Evolutionary conservation across 768 basidiomycete species (phyloP), one percentile per base, ranked within the genome.

Genomic region (Kwoniella mangroviensis): DNA sequence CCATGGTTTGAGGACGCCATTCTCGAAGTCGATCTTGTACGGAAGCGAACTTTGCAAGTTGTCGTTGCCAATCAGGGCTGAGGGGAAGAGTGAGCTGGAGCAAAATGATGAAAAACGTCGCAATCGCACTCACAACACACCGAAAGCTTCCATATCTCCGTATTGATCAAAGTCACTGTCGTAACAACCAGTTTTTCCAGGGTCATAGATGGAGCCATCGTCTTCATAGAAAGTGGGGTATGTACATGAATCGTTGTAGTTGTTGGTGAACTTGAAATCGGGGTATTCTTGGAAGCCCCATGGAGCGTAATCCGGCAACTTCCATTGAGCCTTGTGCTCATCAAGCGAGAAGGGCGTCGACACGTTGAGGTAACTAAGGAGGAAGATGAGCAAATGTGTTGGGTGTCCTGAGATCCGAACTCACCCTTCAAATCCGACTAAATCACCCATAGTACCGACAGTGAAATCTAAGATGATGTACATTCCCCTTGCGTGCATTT

Each of bases 141-240:
- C 94, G 80, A 96, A 96, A 72, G 94, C 94, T 83, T 97, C 94
- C 89, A 93, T 93, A 84, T 97, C 94, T 72, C 94, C 94, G 75
- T 91, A 97, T 70, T 96, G 94, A 83, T 97, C 94, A 75, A 96
- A 95, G 71, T 94, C 93, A 19, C 92, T 94, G 15, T 84, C 81
- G 72, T 90, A 85, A 82, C 94, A 97, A 21, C 94, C 94, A 15
- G 85, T 84, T 65, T 89, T 84, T n/a, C 88, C 82, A 10, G 87
- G 84, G 60, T 84, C 82, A 74, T 92, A 85, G 60, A 88, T 84
- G 0, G 86, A 86, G 24, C 91, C 94, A 72, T 90, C 88, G 60
- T 94, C 89, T 55, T 87, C 83, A 91, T 92, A 96, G 76, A 97
- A 91, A 15, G 85, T 86, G 15, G 94, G 94, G 28, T 93, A 85